Base-by-base conservation (phyloP, 768 basidiomycete species). In the Lactarius akahatsu region DNA sequence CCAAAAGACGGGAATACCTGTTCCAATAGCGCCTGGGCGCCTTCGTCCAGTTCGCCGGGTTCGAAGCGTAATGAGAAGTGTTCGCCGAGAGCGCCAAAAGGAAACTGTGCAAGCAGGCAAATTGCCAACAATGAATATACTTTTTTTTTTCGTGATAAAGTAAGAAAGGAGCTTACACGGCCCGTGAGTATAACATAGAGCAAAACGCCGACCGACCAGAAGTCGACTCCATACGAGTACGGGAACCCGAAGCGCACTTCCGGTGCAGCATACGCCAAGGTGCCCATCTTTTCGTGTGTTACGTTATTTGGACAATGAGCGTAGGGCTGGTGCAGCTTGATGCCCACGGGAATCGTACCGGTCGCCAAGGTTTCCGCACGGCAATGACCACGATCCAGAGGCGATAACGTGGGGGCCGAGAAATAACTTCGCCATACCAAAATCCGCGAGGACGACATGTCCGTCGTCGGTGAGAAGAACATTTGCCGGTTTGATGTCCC, bases 401-500 rank as follows among this genome's bases (percentile, higher is more conserved):
- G 26, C 6, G 40, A 40, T 28, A 36, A 50, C 32, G 59, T 30
- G 18, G 36, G 36, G 57, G 18, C 11, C 61, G 36, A 43, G 41
- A 38, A 66, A 71, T 18, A 69, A 38, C 61, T 71, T 71, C 28
- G 70, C 64, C 61, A 71, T 56, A 43, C 71, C 71, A 43, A 71
- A 72, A 57, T 69, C 70, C 23, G 64, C 62, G 41, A 70, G 71
- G 38, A 65, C 61, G 16, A 63, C 61, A 52, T 67, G 67, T 41
- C 67, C 65, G 6, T 62, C 56, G 15, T 40, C 45, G 8, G 63
- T 59, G 30, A 71, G 59, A 36, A 68, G 66, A 59, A 76, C 59
- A 20, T 76, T 76, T 68, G 78, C 78, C 10, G 81, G 81, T 74
- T 83, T 83, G 76, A 83, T 79, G 71, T 83, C 81, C 30, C 82